Base-by-base conservation (phyloP, 768 basidiomycete species). In the Pseudohyphozyma bogoriensis region DNA sequence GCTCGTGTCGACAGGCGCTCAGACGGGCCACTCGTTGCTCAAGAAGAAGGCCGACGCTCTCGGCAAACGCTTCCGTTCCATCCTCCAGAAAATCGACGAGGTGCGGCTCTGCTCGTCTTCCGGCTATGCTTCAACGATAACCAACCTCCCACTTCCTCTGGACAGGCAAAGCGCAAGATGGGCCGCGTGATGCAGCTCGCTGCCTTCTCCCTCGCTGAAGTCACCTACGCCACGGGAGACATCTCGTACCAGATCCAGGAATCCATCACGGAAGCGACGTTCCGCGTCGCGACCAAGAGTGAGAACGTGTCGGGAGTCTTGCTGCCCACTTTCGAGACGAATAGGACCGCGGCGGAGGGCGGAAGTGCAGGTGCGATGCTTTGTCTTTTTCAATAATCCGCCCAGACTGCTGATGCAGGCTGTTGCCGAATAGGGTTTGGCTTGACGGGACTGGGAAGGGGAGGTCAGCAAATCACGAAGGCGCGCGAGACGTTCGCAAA, bases 261-360 rank as follows among this genome's bases (percentile, higher is more conserved):
- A 73, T 87, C 89, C 66, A 92, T 89, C 32, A 87, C 87, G 71
- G 79, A 83, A 35, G 95, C 93, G 0, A 82, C 87, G 0, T 97
- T 97, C 79, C 84, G 83, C 68, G 91, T 99, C 44, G 87, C 86
- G 75, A 85, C 92, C 18, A 89, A 84, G 74, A 91, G 95, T 74
- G 95, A 99, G 78, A 99, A 99, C 69, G 95, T 99, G 0, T 91
- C 89, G 35, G 95, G 95, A 64, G 93, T 97, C 37, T 83, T 97
- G 24, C 77, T 99, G 24, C 95, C 95, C 50, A 85, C 90, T 0
- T 99, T 99, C 68, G 93, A 96, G 68, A 85, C 86, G 18, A 89
- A 91, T 51, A 74, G 74, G 45, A 28, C 9, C 20, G 26, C 28
- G 53, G 54, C 51, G 50, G 84, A 85, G 10, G 74, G 83, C 37